Conservation (phyloP, 23 red algal species). For the Agarophyton chilense region DNA sequence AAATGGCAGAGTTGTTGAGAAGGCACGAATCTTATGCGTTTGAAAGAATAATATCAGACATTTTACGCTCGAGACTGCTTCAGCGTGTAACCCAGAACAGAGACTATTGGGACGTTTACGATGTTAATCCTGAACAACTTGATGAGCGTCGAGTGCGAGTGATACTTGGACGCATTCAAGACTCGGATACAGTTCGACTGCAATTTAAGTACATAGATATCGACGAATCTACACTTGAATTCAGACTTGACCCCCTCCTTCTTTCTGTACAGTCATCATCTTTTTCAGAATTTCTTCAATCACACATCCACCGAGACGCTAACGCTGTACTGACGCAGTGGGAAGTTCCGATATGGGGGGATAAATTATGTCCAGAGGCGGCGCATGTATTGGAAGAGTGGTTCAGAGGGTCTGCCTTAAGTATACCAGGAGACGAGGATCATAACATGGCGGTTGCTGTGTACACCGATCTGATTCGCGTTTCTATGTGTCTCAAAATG, state of each 20-base stretch:
- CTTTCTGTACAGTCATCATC: not conserved
- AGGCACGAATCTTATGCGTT: not conserved
- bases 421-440: not conserved
- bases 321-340: not conserved
- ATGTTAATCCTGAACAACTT: not conserved
- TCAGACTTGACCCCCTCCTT: not conserved
- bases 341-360: not conserved
- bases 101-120: slow-evolving; percentile 22
- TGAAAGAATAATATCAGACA: slow-evolving; percentile 24
- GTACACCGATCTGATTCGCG: not conserved
- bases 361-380: not conserved
- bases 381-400: not conserved
- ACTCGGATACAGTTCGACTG: not conserved
- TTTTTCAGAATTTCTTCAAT: not conserved
- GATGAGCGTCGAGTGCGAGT: slow-evolving; percentile 1
- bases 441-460: not conserved
- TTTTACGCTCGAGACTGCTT: not conserved
- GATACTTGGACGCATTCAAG: slow-evolving; percentile 19
- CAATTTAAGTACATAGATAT: not conserved
- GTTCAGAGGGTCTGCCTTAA: not conserved
- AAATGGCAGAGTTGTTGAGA: not conserved
- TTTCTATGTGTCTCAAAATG: slow-evolving; percentile 7
- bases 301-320: not conserved
- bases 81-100: not conserved
- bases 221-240: not conserved